Percentiles rank a stretch among this genome's conserved stretches.
phyloP scores from a whole-genome alignment of 2,329 filamentous ascomycete genomes.

The Colletotrichum godetiae region DNA sequence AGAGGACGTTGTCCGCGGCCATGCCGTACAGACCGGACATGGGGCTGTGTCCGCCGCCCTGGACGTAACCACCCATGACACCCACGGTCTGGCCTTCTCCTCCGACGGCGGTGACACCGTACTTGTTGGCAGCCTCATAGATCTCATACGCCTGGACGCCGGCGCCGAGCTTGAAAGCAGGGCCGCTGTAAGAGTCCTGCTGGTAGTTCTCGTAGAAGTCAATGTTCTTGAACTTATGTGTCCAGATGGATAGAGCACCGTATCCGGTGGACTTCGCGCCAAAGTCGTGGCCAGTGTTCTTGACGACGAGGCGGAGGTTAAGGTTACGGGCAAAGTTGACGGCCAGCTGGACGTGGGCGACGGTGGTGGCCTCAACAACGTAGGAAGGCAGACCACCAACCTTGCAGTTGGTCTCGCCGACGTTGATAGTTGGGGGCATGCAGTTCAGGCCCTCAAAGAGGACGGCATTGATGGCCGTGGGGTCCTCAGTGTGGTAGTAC shows the following conservation, averaged over 20 bases:
- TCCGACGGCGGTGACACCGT: slow-evolving; percentile 63
- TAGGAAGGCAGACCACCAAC: slow-evolving; percentile 39
- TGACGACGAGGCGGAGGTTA: slow-evolving; percentile 55
- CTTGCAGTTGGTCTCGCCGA: slow-evolving; percentile 29
- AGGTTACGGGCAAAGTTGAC: slow-evolving; percentile 56
- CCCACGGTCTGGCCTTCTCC: slow-evolving; percentile 68
- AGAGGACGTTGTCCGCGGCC: slow-evolving; percentile 70
- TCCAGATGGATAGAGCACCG: slow-evolving; percentile 67
- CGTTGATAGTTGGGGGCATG: slow-evolving; percentile 38
- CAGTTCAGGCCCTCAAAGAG: slow-evolving; percentile 43
- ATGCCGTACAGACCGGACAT: slow-evolving; percentile 66
- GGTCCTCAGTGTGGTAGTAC: slow-evolving; percentile 42
- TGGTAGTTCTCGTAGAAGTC: slow-evolving; percentile 31
- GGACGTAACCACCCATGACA: slow-evolving; percentile 69
- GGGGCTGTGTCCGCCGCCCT: slow-evolving; percentile 70
- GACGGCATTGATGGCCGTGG: slow-evolving; percentile 42
- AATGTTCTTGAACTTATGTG: slow-evolving; percentile 58
- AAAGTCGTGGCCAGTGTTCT: slow-evolving; percentile 56
- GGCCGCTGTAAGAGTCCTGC: slow-evolving; percentile 25
- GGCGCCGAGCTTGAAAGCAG: slow-evolving; percentile 49
- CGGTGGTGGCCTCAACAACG: slow-evolving; percentile 49
- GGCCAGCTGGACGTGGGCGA: slow-evolving; percentile 46
- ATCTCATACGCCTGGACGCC: slow-evolving; percentile 64
- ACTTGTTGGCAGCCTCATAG: slow-evolving; percentile 56
- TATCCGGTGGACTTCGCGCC: slow-evolving; percentile 58